Evolutionary conservation across 1,284 basidiomycete genomes (phyloP), one percentile per base, ranked within the genome.

Genomic region (Athelia psychrophila): DNA sequence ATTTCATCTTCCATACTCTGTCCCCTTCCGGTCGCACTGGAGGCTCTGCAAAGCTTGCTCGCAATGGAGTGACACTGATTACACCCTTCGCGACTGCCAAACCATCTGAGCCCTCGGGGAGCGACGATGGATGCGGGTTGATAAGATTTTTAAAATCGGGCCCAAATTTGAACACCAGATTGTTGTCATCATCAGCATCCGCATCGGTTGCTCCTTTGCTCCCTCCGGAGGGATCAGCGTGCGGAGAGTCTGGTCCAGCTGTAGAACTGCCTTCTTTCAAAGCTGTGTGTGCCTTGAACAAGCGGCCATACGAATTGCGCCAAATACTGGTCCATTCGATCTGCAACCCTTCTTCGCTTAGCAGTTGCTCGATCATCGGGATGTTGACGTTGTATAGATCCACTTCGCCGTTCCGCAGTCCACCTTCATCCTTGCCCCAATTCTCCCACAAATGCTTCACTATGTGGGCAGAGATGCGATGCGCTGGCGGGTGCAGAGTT

Each of bases 311-410:
- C 15, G 82, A 79, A 61, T 86, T 93, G 27, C 84, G 77, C 83
- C 88, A 91, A 67, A 92, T 81, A 20, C 67, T 75, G 8, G 91
- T 91, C 85, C 88, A 91, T 58, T 76, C 79, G 48, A 91, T 78
- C 55, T 78, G 76, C 49, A 91, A 69, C 18, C 77, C 79, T 54
- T 75, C 74, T 16, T 80, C 75, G 19, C 72, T 67, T 45, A 84
- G 66, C 30, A 93, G 77, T 27, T 69, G 74, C 36, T 81, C 74
- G 52, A 91, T 75, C 70, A 92, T 76, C 20, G 91, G 91, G 27
- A 93, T 81, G 65, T 94, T 93, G 58, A 94, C 73, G 60, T 76
- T 90, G 71, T 93, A 93, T 13, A 94, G 73, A 63, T 92, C 90
- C 23, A 91, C 79, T 65, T 88, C 85, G 54, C 77, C 77, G 44